Conservation (phyloP, 495 filamentous ascomycete species). For the Aspergillus saccharolyticus region DNA sequence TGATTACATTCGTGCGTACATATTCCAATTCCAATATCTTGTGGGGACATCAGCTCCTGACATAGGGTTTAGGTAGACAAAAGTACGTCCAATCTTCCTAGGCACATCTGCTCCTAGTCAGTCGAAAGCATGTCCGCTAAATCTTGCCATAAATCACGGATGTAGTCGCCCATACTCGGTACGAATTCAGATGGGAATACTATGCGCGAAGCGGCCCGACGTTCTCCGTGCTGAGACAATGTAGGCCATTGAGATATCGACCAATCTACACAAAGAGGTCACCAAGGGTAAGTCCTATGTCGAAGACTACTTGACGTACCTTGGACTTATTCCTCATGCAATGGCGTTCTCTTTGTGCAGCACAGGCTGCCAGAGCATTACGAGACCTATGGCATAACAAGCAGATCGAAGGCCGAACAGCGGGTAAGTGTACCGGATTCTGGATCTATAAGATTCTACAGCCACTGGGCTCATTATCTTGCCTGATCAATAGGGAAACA, state of each 20-base stretch:
- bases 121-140: not conserved
- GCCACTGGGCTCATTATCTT: not conserved
- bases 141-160: slow-evolving; percentile 4
- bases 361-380: slow-evolving; percentile 56
- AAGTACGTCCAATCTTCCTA: slow-evolving; percentile 39
- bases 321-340: not conserved
- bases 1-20: slow-evolving; percentile 53
- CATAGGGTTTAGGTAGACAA: slow-evolving; percentile 42
- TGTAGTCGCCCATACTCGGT: slow-evolving; percentile 59
- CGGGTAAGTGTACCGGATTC: slow-evolving; percentile 35
- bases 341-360: slow-evolving; percentile 25
- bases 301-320: not conserved
- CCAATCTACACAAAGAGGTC: slow-evolving; percentile 64
- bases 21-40: not conserved
- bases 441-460: not conserved
- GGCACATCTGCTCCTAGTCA: not conserved
- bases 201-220: not conserved
- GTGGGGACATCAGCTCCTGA: too few species aligned
- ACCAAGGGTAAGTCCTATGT: slow-evolving; percentile 48
- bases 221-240: not conserved
- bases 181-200: slow-evolving; percentile 12
- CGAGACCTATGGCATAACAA: slow-evolving; percentile 59
- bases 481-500: slow-evolving; percentile 48
- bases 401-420: slow-evolving; percentile 52
- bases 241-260: slow-evolving; percentile 59